Evolutionary conservation across 768 basidiomycete genomes (phyloP).

Genomic region (Auricularia heimuer): DNA sequence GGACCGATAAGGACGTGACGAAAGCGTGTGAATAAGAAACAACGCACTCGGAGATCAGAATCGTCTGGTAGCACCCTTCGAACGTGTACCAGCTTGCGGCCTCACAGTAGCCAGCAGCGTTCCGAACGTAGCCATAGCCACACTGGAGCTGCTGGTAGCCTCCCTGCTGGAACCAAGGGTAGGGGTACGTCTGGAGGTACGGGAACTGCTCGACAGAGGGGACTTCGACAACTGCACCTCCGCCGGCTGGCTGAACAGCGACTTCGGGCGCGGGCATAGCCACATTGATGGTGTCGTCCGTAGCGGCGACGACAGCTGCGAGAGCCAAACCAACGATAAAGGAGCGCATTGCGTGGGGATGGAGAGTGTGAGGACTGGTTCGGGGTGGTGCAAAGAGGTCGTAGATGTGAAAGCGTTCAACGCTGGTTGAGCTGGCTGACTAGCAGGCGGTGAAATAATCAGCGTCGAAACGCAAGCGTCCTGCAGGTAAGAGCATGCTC

Average conservation of each 20-base stretch:
- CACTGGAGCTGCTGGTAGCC: conserved; percentile 60
- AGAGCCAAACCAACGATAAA: conserved; percentile 50
- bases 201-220: conserved; percentile 4
- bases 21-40: conserved; percentile 1
- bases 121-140: conserved; percentile 60
- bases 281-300: conserved; percentile 37
- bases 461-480: conserved; percentile 38
- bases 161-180: conserved; percentile 47
- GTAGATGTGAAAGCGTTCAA: conserved; percentile 54
- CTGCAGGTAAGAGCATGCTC: conserved; percentile 13
- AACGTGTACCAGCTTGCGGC: conserved; percentile 37
- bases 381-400: conserved; percentile 19
- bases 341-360: conserved; percentile 49
- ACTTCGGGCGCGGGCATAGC: conserved; percentile 13
- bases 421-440: conserved; percentile 49
- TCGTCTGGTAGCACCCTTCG: conserved; percentile 51
- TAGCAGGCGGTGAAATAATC: conserved; percentile 37
- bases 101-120: conserved; percentile 43
- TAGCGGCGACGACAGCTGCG: conserved; percentile 46
- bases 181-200: conserved; percentile 36
- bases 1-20: conserved; percentile 6
- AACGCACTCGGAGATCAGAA: conserved; percentile 41
- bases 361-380: neutral
- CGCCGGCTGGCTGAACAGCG: conserved; percentile 6
- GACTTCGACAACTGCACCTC: neutral